Evolutionary conservation across 1,284 basidiomycete genomes (phyloP).

Genomic region (Ustilago sp.): DNA sequence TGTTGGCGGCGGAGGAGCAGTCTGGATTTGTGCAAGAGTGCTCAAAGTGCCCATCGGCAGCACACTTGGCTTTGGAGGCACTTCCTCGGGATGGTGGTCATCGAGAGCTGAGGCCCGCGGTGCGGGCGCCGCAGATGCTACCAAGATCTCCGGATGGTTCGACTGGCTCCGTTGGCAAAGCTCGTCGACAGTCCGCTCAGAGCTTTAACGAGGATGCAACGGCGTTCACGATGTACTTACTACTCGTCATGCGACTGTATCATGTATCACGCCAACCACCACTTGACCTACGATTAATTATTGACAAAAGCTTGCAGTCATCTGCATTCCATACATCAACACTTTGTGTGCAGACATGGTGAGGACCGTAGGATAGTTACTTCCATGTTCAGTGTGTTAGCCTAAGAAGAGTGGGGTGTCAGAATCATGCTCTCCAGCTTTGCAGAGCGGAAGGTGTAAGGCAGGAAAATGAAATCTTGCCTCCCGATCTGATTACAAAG

Average conservation of each 20-base stretch:
- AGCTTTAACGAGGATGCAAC: conserved; percentile 20
- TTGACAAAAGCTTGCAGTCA: conserved; percentile 4
- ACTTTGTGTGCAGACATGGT: not conserved
- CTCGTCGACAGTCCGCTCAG: conserved; percentile 23
- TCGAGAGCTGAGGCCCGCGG: conserved; percentile 23
- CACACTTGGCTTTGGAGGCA: conserved; percentile 39
- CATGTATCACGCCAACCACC: conserved; percentile 4
- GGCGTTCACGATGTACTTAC: not conserved
- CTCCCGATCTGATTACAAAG: conserved; percentile 5
- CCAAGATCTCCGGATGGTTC: conserved; percentile 42
- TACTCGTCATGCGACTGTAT: not conserved
- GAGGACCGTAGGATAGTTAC: not conserved
- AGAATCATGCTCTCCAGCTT: not conserved
- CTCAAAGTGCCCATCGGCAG: conserved; percentile 49
- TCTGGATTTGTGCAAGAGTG: conserved; percentile 43
- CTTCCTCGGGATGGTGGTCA: conserved; percentile 30
- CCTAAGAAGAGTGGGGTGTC: not conserved
- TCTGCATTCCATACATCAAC: conserved; percentile 3
- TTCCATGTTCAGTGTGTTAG: not conserved
- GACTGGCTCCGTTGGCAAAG: conserved; percentile 53
- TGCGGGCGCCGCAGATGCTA: conserved; percentile 20
- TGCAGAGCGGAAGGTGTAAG: not conserved
- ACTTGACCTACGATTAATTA: conserved; percentile 3
- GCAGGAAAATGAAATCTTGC: not conserved
- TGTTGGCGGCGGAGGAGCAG: conserved; percentile 46